Evolutionary conservation across 768 basidiomycete species (phyloP).

Genomic region (Kwoniella heveanensis): DNA sequence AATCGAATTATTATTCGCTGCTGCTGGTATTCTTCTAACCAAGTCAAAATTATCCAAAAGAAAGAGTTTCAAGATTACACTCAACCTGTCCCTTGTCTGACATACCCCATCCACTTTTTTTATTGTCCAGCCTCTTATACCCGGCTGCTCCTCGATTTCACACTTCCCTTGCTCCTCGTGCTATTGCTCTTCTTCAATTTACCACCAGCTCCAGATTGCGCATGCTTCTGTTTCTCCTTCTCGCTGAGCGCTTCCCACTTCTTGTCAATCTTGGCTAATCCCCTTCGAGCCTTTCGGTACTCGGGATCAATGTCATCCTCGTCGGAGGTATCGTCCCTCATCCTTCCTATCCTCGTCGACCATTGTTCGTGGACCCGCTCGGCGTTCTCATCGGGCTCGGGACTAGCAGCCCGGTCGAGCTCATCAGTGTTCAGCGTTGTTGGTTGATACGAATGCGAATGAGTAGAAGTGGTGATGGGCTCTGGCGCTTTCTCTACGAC

Average conservation of each 20-base stretch:
- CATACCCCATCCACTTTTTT: too few relatives aligned
- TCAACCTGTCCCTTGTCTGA: too few relatives aligned
- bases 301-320: slow-evolving; percentile 45
- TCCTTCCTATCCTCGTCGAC: slow-evolving; percentile 43
- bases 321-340: slow-evolving; percentile 46
- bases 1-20: too few relatives aligned
- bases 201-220: slow-evolving; percentile 5
- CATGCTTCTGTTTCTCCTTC: slow-evolving; percentile 28
- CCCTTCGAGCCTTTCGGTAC: slow-evolving; percentile 44
- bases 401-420: slow-evolving; percentile 16
- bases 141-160: slow-evolving; percentile 3
- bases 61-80: too few relatives aligned
- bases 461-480: slow-evolving; percentile 10
- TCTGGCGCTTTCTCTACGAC: slow-evolving; percentile 19
- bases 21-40: background rate
- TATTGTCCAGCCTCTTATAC: too few relatives aligned
- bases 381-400: slow-evolving; percentile 11
- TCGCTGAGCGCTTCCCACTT: slow-evolving; percentile 36
- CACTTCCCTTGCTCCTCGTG: slow-evolving; percentile 15
- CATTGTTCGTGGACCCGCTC: slow-evolving; percentile 32
- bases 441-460: slow-evolving; percentile 17
- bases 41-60: too few relatives aligned
- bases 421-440: background rate
- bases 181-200: slow-evolving; percentile 19
- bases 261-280: slow-evolving; percentile 42